Conservation (phyloP, 2,329 filamentous ascomycete species). For the Aureobasidium pullulans region DNA sequence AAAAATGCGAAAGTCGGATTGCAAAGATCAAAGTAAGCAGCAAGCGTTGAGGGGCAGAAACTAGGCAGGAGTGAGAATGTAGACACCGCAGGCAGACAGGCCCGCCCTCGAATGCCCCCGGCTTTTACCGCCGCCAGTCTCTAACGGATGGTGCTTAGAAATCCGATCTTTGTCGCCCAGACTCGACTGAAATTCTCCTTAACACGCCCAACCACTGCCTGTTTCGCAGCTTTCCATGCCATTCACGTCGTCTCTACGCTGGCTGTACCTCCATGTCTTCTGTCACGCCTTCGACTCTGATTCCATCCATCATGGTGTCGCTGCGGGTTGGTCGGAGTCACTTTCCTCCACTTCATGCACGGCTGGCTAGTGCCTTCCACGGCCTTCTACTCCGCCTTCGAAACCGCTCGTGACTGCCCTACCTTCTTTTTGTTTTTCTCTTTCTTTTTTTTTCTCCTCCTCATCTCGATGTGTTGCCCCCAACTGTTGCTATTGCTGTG, state of each 20-base stretch:
- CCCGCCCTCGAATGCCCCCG: neutral
- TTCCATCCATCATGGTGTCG: neutral
- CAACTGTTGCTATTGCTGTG: neutral
- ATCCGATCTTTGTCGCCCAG: neutral
- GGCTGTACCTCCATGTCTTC: neutral
- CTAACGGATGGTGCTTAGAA: conserved; percentile 2
- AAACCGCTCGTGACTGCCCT: neutral
- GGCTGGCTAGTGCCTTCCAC: conserved; percentile 1
- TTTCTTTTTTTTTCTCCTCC: neutral
- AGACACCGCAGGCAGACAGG: conserved; percentile 10
- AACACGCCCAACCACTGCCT: neutral
- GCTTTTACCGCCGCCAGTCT: neutral
- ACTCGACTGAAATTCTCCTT: neutral
- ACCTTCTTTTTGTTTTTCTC: conserved; percentile 2
- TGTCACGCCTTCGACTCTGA: neutral
- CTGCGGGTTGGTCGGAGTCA: neutral
- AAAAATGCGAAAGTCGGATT: neutral
- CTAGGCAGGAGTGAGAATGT: conserved; percentile 6
- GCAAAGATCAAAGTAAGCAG: neutral
- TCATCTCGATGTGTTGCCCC: neutral
- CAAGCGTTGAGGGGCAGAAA: conserved; percentile 1
- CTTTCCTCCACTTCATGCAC: neutral
- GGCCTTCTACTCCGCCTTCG: conserved; percentile 3
- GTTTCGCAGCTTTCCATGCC: neutral
- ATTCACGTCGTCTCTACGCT: neutral